These are phyloP conservation scores for Aquilaria yunnanensis DNA, from an alignment of 345 rosid species.

Conservation along the genomic window DNA sequence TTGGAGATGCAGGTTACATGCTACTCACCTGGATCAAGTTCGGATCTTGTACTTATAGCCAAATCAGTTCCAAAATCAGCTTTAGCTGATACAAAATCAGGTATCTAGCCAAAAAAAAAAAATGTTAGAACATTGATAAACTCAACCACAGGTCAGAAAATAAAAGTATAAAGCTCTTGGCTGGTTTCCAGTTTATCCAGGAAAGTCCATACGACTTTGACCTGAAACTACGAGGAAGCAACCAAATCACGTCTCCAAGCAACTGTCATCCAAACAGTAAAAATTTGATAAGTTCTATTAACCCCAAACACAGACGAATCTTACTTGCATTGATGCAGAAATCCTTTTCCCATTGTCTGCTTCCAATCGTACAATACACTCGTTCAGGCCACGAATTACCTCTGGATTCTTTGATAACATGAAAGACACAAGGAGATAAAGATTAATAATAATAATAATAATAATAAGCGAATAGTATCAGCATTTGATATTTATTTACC, in stretches of 20 bases:
- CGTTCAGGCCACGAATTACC: slow-evolving; percentile 79
- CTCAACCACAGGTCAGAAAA: not conserved
- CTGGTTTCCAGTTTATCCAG: not conserved
- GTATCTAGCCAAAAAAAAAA: slow-evolving; percentile 38
- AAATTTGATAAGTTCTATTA: not conserved
- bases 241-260: not conserved
- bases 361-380: slow-evolving; percentile 81
- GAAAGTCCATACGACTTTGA: slow-evolving; percentile 3
- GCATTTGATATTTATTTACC: slow-evolving; percentile 30
- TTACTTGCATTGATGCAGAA: slow-evolving; percentile 90
- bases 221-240: slow-evolving; percentile 8
- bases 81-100: slow-evolving; percentile 78
- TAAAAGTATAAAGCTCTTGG: not conserved
- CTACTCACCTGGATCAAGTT: slow-evolving; percentile 77
- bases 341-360: slow-evolving; percentile 62
- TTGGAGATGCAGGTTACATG: not conserved
- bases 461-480: not conserved
- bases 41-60: slow-evolving; percentile 73
- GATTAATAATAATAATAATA: not conserved
- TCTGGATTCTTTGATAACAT: slow-evolving; percentile 55
- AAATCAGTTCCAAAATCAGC: slow-evolving; percentile 78
- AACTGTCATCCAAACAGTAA: no score
- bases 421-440: slow-evolving; percentile 8
- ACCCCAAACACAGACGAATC: slow-evolving; percentile 3
- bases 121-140: not conserved